Evolutionary conservation across 2,329 filamentous ascomycete genomes (phyloP).

Genomic region (Alternaria longipes): DNA sequence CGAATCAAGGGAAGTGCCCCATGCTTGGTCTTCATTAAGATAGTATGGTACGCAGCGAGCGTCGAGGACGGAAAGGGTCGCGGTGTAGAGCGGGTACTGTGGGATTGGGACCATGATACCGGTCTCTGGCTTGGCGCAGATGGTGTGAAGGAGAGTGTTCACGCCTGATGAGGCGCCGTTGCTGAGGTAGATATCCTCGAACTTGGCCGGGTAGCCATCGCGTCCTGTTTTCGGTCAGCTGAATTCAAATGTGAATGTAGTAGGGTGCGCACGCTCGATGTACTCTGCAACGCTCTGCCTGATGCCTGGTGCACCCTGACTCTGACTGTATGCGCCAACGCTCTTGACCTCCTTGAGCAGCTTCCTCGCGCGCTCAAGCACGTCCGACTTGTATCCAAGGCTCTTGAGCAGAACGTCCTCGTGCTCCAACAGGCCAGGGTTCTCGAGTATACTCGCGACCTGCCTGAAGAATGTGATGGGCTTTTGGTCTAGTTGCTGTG

Average conservation of each 20-base stretch:
- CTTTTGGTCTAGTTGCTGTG: constrained; percentile 98
- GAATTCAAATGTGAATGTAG: neutral
- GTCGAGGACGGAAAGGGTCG: constrained; percentile 85
- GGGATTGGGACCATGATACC: constrained; percentile 95
- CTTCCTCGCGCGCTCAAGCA: constrained; percentile 81
- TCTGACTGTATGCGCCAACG: constrained; percentile 96
- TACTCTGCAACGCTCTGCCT: constrained; percentile 91
- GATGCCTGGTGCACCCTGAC: constrained; percentile 85
- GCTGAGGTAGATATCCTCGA: constrained; percentile 86
- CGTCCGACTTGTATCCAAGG: constrained; percentile 90
- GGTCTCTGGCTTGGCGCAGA: constrained; percentile 78
- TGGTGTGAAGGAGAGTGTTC: constrained; percentile 89
- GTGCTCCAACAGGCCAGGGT: constrained; percentile 84
- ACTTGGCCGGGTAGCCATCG: constrained; percentile 86
- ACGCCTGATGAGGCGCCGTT: constrained; percentile 93
- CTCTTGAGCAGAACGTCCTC: constrained; percentile 77
- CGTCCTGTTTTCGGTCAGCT: constrained; percentile 64
- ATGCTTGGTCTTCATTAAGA: constrained; percentile 84
- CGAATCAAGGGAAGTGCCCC: constrained; percentile 85
- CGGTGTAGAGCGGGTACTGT: constrained; percentile 97
- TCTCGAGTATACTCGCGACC: constrained; percentile 91
- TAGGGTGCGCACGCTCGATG: constrained; percentile 71
- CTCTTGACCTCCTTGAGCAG: constrained; percentile 85
- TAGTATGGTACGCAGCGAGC: constrained; percentile 91
- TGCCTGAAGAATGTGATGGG: constrained; percentile 99